Evolutionary conservation across 2,329 filamentous ascomycete species (phyloP).

Genomic region (Aspergillus sp.): DNA sequence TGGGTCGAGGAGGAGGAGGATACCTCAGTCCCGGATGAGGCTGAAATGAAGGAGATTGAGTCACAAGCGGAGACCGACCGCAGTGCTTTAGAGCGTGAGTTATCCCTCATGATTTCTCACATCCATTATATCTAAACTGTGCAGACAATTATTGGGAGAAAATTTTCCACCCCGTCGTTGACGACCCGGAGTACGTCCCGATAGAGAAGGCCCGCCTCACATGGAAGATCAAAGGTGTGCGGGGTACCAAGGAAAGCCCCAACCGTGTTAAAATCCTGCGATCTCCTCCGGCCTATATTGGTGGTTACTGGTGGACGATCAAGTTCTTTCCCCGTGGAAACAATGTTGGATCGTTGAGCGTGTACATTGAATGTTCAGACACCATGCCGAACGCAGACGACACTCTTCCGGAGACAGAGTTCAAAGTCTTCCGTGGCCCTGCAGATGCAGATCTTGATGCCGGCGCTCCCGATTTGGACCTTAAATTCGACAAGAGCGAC

Average conservation of each 20-base stretch:
- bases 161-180: slow-evolving; percentile 54
- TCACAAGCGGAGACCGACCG: slow-evolving; percentile 45
- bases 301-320: slow-evolving; percentile 64
- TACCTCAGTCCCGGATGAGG: slow-evolving; percentile 54
- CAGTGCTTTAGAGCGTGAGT: slow-evolving; percentile 56
- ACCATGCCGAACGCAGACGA: slow-evolving; percentile 44
- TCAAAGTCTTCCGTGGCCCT: slow-evolving; percentile 40
- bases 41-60: slow-evolving; percentile 60
- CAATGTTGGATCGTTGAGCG: slow-evolving; percentile 56
- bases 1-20: slow-evolving; percentile 60
- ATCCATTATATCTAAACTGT: slow-evolving; percentile 2
- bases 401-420: slow-evolving; percentile 38
- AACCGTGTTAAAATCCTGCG: slow-evolving; percentile 60
- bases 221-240: slow-evolving; percentile 59
- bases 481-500: slow-evolving; percentile 28
- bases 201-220: slow-evolving; percentile 56
- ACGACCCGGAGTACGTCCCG: slow-evolving; percentile 59
- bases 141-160: slow-evolving; percentile 59
- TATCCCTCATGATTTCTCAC: neutral
- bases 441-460: slow-evolving; percentile 37
- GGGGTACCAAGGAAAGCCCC: slow-evolving; percentile 60
- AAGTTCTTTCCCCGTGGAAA: slow-evolving; percentile 65
- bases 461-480: slow-evolving; percentile 29
- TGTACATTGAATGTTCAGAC: slow-evolving; percentile 62
- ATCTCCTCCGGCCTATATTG: slow-evolving; percentile 56